Percentiles rank a stretch among this genome's conserved stretches.
phyloP scores from a whole-genome alignment of 805 yeast species.

The Suhomyces sp. region DNA sequence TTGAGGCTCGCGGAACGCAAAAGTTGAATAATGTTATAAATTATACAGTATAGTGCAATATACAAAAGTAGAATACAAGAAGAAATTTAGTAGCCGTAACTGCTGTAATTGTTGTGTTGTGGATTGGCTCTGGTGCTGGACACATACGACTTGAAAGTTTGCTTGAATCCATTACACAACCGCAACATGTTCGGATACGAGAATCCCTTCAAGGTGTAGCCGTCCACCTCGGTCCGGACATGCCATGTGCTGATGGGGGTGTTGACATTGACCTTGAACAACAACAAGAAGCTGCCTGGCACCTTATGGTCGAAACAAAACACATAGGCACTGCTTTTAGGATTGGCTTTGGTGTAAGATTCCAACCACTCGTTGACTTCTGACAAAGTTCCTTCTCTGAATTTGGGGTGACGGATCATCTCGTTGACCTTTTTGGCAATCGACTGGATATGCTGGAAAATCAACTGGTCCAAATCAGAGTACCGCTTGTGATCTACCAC shows the following conservation, averaged over 20 bases:
- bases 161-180: constrained; percentile 94
- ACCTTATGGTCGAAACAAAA: constrained; percentile 86
- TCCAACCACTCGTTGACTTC: constrained; percentile 87
- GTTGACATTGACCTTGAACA: constrained; percentile 76
- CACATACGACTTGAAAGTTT: constrained; percentile 41
- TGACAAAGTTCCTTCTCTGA: constrained; percentile 70
- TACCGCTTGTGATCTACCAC: constrained; percentile 70
- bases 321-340: constrained; percentile 83
- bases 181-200: constrained; percentile 86
- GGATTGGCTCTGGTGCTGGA: constrained; percentile 17
- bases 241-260: constrained; percentile 80
- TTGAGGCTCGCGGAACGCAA: constrained; percentile 29
- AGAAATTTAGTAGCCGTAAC: constrained; percentile 20
- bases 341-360: constrained; percentile 86
- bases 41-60: constrained; percentile 2
- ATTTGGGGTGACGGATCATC: constrained; percentile 84
- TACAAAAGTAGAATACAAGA: constrained; percentile 4
- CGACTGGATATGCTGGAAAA: constrained; percentile 81
- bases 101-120: constrained; percentile 17
- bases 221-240: constrained; percentile 85
- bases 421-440: constrained; percentile 80
- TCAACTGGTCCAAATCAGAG: constrained; percentile 89
- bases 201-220: constrained; percentile 74
- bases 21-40: not conserved
- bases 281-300: constrained; percentile 90